Conservation (phyloP, 108 stramenopile species). For the Mayamaea pseudoterrestris region DNA sequence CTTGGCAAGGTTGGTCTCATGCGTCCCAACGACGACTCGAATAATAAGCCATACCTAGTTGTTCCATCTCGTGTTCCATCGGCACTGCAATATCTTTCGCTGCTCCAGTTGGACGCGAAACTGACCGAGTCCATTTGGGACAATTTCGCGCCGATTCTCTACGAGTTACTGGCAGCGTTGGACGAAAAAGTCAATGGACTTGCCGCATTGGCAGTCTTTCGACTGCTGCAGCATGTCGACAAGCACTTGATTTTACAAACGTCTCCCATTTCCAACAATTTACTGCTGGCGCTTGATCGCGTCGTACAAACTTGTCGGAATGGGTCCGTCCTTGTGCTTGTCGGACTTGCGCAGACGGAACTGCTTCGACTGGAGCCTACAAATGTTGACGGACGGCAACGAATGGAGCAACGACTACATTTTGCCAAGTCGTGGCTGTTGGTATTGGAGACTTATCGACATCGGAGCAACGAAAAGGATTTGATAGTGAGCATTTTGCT, state of each 20-base stretch:
- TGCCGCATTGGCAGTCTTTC: background rate
- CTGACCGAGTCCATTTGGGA: background rate
- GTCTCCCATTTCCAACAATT: too few relatives aligned
- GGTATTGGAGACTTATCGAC: background rate
- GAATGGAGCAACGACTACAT: too few relatives aligned
- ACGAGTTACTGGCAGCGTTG: conserved; percentile 6
- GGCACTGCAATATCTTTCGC: conserved; percentile 1
- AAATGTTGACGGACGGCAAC: background rate
- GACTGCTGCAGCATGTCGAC: background rate
- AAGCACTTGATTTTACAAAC: background rate
- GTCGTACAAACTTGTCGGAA: conserved; percentile 3
- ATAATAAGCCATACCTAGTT: conserved; percentile 5
- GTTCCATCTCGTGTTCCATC: conserved; percentile 4
- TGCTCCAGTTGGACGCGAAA: background rate
- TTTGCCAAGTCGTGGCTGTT: background rate
- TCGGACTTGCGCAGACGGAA: background rate
- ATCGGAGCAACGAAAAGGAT: conserved; percentile 3
- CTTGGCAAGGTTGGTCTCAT: background rate
- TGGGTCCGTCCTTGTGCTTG: background rate
- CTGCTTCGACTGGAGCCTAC: background rate
- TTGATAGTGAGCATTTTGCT: conserved; percentile 32
- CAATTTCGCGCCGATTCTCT: conserved; percentile 2
- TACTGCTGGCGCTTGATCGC: conserved; percentile 3
- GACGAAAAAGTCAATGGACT: background rate
- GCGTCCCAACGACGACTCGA: background rate